Base-by-base conservation (phyloP, 805 yeast species). In the Monosporozyma solicola region DNA sequence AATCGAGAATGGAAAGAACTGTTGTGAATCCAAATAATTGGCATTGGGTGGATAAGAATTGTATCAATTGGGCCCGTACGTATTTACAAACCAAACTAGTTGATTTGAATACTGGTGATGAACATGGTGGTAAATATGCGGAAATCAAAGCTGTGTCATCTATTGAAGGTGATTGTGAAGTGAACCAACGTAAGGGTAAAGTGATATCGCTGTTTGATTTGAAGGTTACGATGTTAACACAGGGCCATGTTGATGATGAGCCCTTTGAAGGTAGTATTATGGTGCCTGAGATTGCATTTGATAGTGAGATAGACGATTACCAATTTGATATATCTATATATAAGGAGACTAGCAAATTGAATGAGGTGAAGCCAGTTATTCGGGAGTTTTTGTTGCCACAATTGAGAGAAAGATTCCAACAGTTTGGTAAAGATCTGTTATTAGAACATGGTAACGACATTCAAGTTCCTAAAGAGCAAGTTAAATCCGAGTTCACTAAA, bases 11-110 rank as follows among this genome's bases (percentile, higher is more conserved):
- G 59, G 9, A 32, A 53, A 57, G 59, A 41, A 92, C 92, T 97
- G 97, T 87, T 43, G 91, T 94, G 33, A 94, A 92, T 77, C 98
- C 98, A 41, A 94, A 94, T 71, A 92, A 92, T 74, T 92, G 99
- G 99, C 99, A 94, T 77, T 94, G 98, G 98, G 97, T 91, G 57
- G 97, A 92, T 72, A 92, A 92, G 71, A 94, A 94, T 75, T 94
- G 99, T 73, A 79, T 92, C 53, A 84, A 80, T 53, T 94, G 99
- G 99, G 78, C 97, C 11, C 81, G 81, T 56, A 76, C 78, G 43
- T 92, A 92, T 69, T 87, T 94, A 68, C 69, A 72, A 32, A 78
- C 80, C 48, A 78, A 81, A 47, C 72, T 90, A 51, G 74, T 75
- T 10, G 85, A 84, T 0, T 57, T 82, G 43, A 56, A 68, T 13